Evolutionary conservation across 345 rosid genomes (phyloP).

Genomic region (Camelina hispida): DNA sequence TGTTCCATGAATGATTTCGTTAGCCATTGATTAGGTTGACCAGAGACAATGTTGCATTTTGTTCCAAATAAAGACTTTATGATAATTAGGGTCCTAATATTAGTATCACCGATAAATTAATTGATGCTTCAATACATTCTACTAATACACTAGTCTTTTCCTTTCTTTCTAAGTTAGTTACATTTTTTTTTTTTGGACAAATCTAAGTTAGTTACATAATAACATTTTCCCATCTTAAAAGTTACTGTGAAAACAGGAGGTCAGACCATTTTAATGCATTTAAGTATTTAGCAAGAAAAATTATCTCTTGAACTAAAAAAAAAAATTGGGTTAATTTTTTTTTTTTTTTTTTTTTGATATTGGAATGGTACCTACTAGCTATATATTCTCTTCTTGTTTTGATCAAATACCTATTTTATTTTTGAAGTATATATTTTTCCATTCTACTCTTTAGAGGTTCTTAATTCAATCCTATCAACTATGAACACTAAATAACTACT

Average conservation of each 20-base stretch:
- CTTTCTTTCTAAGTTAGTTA: neutral
- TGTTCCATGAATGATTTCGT: slow-evolving; percentile 23
- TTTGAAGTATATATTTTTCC: neutral
- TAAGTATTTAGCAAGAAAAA: neutral
- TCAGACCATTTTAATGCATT: neutral
- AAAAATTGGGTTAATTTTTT: neutral
- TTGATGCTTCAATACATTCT: neutral
- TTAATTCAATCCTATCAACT: neutral
- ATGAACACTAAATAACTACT: neutral
- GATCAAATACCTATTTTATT: neutral
- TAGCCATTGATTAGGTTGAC: slow-evolving; percentile 16
- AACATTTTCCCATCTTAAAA: too few species aligned
- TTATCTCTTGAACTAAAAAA: neutral
- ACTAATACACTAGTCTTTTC: neutral
- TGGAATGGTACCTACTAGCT: neutral
- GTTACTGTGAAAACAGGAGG: neutral
- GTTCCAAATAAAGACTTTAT: neutral
- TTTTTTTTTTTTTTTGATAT: neutral
- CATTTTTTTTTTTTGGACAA: too few species aligned
- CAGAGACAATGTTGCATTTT: slow-evolving; percentile 17
- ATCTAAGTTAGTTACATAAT: too few species aligned
- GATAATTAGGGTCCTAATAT: neutral
- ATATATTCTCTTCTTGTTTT: too few species aligned
- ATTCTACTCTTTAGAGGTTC: neutral
- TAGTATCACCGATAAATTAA: neutral